A percentile compares a stretch with the other conserved stretches of the same genome.
Conservation (phyloP, 2,329 filamentous ascomycete genomes). For the Ascochyta fabae region DNA sequence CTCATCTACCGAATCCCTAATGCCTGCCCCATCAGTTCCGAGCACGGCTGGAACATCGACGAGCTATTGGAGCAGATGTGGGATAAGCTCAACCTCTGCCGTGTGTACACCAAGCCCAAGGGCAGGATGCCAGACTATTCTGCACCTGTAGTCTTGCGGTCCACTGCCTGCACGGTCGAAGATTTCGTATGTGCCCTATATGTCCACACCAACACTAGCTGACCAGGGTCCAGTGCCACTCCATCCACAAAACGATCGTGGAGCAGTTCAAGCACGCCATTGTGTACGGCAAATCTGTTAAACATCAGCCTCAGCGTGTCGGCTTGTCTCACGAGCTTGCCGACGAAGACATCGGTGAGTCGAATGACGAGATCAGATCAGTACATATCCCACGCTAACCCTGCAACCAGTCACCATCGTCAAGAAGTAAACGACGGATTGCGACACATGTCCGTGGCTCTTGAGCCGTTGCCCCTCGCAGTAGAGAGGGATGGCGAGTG, state of each 20-base stretch:
- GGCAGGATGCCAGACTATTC: conserved; percentile 92
- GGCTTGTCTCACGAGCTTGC: conserved; percentile 88
- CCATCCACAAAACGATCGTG: conserved; percentile 93
- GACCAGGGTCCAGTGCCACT: conserved; percentile 75
- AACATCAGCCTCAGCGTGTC: conserved; percentile 97
- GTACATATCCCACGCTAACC: conserved; percentile 28
- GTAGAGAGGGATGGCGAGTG: conserved; percentile 33
- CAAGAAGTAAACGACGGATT: conserved; percentile 45
- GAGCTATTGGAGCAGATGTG: conserved; percentile 98
- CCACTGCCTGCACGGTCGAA: conserved; percentile 85
- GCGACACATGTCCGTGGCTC: conserved; percentile 29
- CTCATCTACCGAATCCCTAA: conserved; percentile 96
- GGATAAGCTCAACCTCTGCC: conserved; percentile 90
- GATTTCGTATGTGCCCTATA: conserved; percentile 77
- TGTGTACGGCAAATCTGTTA: conserved; percentile 96
- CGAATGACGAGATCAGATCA: conserved; percentile 2
- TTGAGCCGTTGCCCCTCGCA: conserved; percentile 24
- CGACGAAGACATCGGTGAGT: conserved; percentile 94
- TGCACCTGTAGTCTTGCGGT: conserved; percentile 85
- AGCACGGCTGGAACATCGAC: conserved; percentile 95
- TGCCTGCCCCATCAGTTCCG: conserved; percentile 94
- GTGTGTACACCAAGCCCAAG: conserved; percentile 98
- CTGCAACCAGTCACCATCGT: conserved; percentile 50
- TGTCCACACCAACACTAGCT: conserved; percentile 37
- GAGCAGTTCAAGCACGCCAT: conserved; percentile 96